These are phyloP conservation scores for Trichoderma atrobrunneum DNA, from an alignment of 2,329 filamentous ascomycete species.

Conservation along the genomic window DNA sequence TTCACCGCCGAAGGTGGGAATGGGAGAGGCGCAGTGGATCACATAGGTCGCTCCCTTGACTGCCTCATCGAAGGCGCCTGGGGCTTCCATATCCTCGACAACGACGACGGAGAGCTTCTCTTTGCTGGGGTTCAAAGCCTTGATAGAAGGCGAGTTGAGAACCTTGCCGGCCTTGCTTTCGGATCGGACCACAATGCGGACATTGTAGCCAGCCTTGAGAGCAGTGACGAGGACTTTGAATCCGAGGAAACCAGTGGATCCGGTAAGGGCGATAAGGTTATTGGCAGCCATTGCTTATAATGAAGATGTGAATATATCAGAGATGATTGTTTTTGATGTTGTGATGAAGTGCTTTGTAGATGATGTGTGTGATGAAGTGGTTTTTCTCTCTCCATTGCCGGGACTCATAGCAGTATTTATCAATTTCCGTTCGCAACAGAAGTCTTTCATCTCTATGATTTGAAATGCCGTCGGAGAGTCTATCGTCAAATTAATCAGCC, in stretches of 20 bases:
- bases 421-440: not conserved
- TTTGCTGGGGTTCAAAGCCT: not conserved
- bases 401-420: not conserved
- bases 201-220: not conserved
- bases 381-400: not conserved
- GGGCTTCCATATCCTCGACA: not conserved
- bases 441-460: not conserved
- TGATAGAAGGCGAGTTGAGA: not conserved
- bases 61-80: conserved; percentile 2
- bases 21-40: conserved; percentile 5
- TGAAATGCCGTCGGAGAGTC: not conserved
- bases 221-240: not conserved
- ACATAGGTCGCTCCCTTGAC: not conserved
- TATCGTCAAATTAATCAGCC: not conserved
- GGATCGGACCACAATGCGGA: not conserved
- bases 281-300: not conserved
- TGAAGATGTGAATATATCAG: not conserved
- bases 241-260: not conserved
- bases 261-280: not conserved
- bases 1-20: not conserved
- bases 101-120: not conserved
- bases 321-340: not conserved
- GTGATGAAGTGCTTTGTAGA: not conserved
- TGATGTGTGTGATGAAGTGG: not conserved
- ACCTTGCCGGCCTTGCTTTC: not conserved